Conservation (phyloP, 768 basidiomycete species). For the Rhizopogon vesiculosus region DNA sequence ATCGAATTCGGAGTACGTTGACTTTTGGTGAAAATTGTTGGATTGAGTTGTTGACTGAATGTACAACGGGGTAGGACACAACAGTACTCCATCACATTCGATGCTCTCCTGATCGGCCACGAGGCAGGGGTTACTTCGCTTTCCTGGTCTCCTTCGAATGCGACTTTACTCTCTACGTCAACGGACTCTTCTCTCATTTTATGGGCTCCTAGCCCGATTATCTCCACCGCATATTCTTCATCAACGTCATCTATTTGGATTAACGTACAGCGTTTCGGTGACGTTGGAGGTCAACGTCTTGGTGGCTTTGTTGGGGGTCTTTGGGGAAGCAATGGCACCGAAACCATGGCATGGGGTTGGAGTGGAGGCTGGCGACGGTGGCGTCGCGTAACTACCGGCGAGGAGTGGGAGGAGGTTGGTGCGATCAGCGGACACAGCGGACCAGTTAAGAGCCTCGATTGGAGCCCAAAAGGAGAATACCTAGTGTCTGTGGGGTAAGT, state of each 20-base stretch:
- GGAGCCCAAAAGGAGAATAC: conserved; percentile 87
- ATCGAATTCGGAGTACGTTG: conserved; percentile 35
- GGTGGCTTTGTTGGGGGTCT: conserved; percentile 91
- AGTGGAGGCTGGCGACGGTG: conserved; percentile 92
- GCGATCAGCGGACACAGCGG: conserved; percentile 85
- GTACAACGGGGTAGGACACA: conserved; percentile 24
- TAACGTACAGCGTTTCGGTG: conserved; percentile 87
- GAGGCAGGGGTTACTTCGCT: conserved; percentile 89
- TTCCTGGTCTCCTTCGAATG: conserved; percentile 62
- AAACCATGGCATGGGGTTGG: conserved; percentile 89
- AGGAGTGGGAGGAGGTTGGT: conserved; percentile 70
- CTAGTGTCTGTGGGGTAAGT: conserved; percentile 80
- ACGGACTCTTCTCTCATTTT: conserved; percentile 94
- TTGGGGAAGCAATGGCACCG: conserved; percentile 62
- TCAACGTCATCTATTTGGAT: conserved; percentile 74
- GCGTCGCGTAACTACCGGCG: conserved; percentile 39
- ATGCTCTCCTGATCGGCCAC: conserved; percentile 94
- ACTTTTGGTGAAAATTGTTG: not conserved
- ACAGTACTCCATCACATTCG: conserved; percentile 81
- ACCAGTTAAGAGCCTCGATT: conserved; percentile 73
- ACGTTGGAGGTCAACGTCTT: conserved; percentile 85
- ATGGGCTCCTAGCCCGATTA: conserved; percentile 75
- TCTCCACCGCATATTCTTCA: conserved; percentile 31
- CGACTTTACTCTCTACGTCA: conserved; percentile 82
- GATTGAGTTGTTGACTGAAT: conserved; percentile 2